These are phyloP conservation scores for Hordeum pubiflorum DNA, from an alignment of 202 grass and related monocot genomes.

Conservation along the genomic window DNA sequence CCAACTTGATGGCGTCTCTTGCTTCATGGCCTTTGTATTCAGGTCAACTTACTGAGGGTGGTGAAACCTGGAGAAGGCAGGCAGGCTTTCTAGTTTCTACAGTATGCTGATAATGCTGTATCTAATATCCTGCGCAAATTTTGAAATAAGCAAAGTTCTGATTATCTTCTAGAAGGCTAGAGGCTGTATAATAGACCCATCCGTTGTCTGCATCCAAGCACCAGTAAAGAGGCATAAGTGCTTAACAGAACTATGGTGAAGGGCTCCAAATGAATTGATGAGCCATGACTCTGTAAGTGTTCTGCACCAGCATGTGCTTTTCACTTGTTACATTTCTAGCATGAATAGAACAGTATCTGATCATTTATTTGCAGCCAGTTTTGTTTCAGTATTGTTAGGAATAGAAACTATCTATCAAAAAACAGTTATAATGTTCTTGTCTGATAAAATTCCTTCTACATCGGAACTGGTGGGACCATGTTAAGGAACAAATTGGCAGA, in stretches of 20 bases:
- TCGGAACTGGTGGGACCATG: conserved; percentile 18
- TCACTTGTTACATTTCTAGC: conserved; percentile 26
- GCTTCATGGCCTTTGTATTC: conserved; percentile 24
- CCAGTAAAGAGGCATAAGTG: conserved; percentile 7
- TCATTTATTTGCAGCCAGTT: conserved; percentile 35
- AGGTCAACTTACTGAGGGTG: conserved; percentile 16
- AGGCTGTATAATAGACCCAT: conserved; percentile 21
- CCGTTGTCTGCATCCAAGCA: conserved; percentile 22
- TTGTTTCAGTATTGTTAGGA: conserved; percentile 21
- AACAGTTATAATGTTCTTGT: conserved; percentile 19
- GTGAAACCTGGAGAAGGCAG: conserved; percentile 19
- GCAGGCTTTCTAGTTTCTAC: conserved; percentile 16
- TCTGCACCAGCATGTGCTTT: conserved; percentile 34
- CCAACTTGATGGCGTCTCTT: conserved; percentile 13
- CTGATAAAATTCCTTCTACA: conserved; percentile 12
- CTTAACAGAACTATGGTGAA: conserved; percentile 23
- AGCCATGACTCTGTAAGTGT: conserved; percentile 47
- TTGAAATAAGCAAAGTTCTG: conserved; percentile 23
- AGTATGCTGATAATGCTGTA: conserved; percentile 24
- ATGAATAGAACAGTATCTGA: conserved; percentile 26
- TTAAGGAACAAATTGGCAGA: conserved; percentile 19
- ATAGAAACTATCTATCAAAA: conserved; percentile 27
- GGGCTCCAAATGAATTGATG: conserved; percentile 27
- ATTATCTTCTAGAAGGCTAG: conserved; percentile 14
- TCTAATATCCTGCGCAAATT: conserved; percentile 15